Evolutionary conservation across 1,284 basidiomycete genomes (phyloP).

Genomic region (Naganishia sp.): DNA sequence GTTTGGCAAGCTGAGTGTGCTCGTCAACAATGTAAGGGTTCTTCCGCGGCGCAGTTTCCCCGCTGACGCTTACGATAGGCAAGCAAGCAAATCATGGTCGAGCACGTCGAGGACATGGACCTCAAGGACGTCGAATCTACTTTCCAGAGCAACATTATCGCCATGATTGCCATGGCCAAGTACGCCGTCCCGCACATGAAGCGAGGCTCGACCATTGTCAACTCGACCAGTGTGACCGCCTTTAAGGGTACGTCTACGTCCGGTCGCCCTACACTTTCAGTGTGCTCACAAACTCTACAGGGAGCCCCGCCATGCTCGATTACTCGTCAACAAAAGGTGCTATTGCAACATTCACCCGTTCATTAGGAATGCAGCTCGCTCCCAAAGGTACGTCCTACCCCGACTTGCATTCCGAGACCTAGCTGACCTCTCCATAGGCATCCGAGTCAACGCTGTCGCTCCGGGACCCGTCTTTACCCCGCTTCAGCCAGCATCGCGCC

Average conservation of each 20-base stretch:
- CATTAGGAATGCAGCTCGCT: constrained; percentile 61
- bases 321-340: constrained; percentile 63
- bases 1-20: constrained; percentile 60
- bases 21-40: constrained; percentile 65
- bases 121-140: constrained; percentile 60
- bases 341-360: constrained; percentile 62
- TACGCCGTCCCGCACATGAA: constrained; percentile 63
- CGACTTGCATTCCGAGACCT: not conserved
- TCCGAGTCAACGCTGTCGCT: constrained; percentile 49
- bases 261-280: not conserved
- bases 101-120: constrained; percentile 58
- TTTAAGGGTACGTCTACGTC: constrained; percentile 54
- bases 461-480: constrained; percentile 59
- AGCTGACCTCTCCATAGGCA: constrained; percentile 32
- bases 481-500: constrained; percentile 60
- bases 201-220: constrained; percentile 65
- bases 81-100: constrained; percentile 51
- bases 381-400: constrained; percentile 56
- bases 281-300: constrained; percentile 3
- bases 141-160: constrained; percentile 62
- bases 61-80: constrained; percentile 19
- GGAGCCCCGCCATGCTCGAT: constrained; percentile 58
- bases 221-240: constrained; percentile 65
- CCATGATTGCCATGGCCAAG: constrained; percentile 61
- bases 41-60: not conserved